These are phyloP conservation scores for Phytophthora pistaciae DNA, from an alignment of 352 stramenopile genomes.

Conservation along the genomic window DNA sequence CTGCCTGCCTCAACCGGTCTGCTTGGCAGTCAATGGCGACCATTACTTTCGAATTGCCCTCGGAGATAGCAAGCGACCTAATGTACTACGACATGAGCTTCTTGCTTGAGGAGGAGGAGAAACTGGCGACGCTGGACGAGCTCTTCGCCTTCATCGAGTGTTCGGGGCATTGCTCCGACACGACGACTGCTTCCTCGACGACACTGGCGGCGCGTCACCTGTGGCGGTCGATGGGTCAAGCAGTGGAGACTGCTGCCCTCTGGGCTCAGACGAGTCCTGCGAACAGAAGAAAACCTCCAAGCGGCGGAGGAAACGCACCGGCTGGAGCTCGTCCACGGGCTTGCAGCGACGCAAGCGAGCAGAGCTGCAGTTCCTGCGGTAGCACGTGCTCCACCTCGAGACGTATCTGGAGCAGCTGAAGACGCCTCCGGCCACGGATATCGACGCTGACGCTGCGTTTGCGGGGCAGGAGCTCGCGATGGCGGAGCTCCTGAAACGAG, in stretches of 20 bases:
- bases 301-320: conserved; percentile 4
- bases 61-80: neutral
- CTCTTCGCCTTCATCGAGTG: conserved; percentile 22
- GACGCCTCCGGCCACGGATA: neutral
- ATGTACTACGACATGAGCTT: conserved; percentile 25
- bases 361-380: conserved; percentile 18
- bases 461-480: conserved; percentile 23
- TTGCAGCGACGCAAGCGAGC: conserved; percentile 22
- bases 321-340: conserved; percentile 20
- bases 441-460: neutral
- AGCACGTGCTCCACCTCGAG: conserved; percentile 23
- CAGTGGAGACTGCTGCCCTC: neutral
- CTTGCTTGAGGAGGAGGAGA: conserved; percentile 12
- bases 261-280: neutral
- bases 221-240: neutral
- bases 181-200: neutral
- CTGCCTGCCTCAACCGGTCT: neutral
- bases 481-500: conserved; percentile 18
- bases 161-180: neutral
- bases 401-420: conserved; percentile 24
- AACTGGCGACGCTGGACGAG: conserved; percentile 10
- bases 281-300: conserved; percentile 1
- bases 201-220: neutral
- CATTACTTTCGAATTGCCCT: conserved; percentile 16
- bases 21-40: conserved; percentile 1